These are phyloP conservation scores for Trichoderma virens DNA, from an alignment of 495 filamentous ascomycete species.

Conservation along the genomic window DNA sequence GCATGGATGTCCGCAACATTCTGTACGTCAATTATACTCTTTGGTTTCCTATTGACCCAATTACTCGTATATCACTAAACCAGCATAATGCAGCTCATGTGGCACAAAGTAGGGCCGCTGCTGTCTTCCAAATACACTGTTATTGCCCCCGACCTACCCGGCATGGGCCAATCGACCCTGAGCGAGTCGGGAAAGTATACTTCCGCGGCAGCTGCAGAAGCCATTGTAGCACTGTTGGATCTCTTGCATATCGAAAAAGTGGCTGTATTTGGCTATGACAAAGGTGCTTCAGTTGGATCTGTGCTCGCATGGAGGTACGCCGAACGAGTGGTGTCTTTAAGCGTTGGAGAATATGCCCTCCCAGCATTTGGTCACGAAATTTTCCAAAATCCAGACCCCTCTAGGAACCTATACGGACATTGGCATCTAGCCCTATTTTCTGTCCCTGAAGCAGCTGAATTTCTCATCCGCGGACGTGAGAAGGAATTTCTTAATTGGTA, in stretches of 20 bases:
- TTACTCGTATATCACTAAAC: neutral
- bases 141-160: neutral
- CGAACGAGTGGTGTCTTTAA: conserved; percentile 20
- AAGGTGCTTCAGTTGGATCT: conserved; percentile 30
- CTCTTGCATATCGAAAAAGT: neutral
- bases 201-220: neutral
- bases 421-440: conserved; percentile 39
- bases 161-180: neutral
- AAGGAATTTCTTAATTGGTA: conserved; percentile 35
- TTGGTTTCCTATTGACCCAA: neutral
- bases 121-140: conserved; percentile 1
- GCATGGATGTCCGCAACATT: conserved; percentile 1
- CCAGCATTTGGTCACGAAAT: conserved; percentile 33
- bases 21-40: neutral
- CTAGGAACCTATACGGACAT: conserved; percentile 29
- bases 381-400: conserved; percentile 17
- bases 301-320: conserved; percentile 27
- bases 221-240: neutral
- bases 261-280: conserved; percentile 26
- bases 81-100: neutral
- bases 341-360: conserved; percentile 28
- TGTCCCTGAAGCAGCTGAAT: conserved; percentile 35
- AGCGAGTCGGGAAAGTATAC: neutral
- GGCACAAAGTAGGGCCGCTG: neutral
- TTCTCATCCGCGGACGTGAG: conserved; percentile 32